Conservation (phyloP, 2,329 filamentous ascomycete genomes). For the Botrytis hyacinthi region DNA sequence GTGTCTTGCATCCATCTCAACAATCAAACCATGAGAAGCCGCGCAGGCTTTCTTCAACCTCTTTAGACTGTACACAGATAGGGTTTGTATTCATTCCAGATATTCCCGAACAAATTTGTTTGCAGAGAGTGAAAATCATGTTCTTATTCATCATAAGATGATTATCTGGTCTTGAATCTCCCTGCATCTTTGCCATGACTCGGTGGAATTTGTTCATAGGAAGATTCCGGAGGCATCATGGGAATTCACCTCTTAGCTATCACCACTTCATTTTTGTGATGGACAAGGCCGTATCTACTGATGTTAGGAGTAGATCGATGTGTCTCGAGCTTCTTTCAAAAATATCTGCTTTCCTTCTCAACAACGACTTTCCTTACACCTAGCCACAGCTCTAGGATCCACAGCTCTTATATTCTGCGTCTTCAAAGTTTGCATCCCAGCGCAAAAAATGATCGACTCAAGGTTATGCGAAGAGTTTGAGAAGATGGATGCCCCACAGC, state of each 20-base stretch:
- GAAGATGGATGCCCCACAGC: constrained; percentile 1
- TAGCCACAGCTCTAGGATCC: not conserved
- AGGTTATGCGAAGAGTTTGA: not conserved
- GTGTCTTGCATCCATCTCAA: not conserved
- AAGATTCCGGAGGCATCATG: not conserved
- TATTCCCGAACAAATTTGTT: too few species aligned
- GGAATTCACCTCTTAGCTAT: not conserved
- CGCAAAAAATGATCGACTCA: not conserved
- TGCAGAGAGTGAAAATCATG: not conserved
- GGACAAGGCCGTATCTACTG: not conserved
- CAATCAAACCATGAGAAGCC: not conserved
- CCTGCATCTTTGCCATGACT: not conserved
- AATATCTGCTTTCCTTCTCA: not conserved
- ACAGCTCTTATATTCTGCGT: not conserved
- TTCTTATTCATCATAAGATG: not conserved
- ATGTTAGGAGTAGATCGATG: too few species aligned
- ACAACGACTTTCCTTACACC: not conserved
- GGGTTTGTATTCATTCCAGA: not conserved
- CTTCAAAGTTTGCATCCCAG: too few species aligned
- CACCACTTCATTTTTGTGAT: not conserved
- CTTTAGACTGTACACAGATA: too few species aligned
- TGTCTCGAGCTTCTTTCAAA: not conserved
- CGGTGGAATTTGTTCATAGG: not conserved
- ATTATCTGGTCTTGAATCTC: not conserved
- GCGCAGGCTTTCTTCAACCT: not conserved